A percentile compares a stretch with the other conserved stretches of the same genome.
Conservation (phyloP, 2,329 filamentous ascomycete species). For the Aspergillus pseudoterreus region DNA sequence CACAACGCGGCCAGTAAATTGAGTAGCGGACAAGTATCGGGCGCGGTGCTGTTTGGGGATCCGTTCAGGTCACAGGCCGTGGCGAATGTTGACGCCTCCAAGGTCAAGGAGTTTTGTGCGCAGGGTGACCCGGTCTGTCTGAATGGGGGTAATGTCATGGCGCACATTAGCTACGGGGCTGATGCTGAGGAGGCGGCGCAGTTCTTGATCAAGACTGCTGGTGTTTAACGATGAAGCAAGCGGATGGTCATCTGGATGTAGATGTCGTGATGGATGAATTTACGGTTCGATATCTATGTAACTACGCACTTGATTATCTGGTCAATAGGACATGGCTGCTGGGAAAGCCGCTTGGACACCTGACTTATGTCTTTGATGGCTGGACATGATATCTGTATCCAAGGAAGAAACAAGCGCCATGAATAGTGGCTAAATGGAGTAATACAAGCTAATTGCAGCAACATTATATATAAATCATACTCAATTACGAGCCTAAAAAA, state of each 20-base stretch:
- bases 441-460: no score
- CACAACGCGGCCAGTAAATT: slow-evolving; percentile 30
- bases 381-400: no score
- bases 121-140: slow-evolving; percentile 50
- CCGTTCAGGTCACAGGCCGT: slow-evolving; percentile 41
- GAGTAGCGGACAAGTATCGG: slow-evolving; percentile 33
- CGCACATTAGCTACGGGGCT: slow-evolving; percentile 40
- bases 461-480: no score
- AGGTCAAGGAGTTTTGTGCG: slow-evolving; percentile 50
- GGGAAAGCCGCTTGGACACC: no score
- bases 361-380: no score
- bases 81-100: slow-evolving; percentile 36
- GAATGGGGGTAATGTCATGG: slow-evolving; percentile 41
- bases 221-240: slow-evolving; percentile 2
- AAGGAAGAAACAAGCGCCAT: no score
- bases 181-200: slow-evolving; percentile 35
- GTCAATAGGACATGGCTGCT: no score
- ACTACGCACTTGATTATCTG: no score
- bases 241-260: not conserved
- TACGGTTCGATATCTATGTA: not conserved
- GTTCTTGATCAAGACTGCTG: slow-evolving; percentile 31
- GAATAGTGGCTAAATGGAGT: no score
- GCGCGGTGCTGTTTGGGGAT: slow-evolving; percentile 45
- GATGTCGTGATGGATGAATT: not conserved
- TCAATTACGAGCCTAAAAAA: no score